Evolutionary conservation across 495 filamentous ascomycete species (phyloP).

Genomic region (Penicillium desertorum): DNA sequence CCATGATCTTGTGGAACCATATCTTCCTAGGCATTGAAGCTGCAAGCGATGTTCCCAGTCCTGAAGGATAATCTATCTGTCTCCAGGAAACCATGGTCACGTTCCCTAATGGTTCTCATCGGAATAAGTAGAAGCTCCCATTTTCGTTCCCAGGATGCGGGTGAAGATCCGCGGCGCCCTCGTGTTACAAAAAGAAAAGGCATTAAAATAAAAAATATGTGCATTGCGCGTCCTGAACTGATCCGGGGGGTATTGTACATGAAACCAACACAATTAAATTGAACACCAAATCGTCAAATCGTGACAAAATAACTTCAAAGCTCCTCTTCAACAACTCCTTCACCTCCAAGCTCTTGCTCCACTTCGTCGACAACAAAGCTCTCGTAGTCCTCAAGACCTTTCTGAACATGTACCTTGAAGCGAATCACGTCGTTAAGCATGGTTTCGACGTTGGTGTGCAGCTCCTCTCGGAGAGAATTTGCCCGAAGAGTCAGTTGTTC

Average conservation of each 20-base stretch:
- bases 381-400: slow-evolving; percentile 87
- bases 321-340: slow-evolving; percentile 35
- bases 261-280: slow-evolving; percentile 10
- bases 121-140: too few species aligned
- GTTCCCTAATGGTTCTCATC: too few species aligned
- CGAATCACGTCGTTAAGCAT: slow-evolving; percentile 97
- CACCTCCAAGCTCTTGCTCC: slow-evolving; percentile 71
- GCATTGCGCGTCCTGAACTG: slow-evolving; percentile 12
- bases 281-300: slow-evolving; percentile 12
- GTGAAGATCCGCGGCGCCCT: too few species aligned
- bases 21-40: too few species aligned
- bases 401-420: slow-evolving; percentile 97
- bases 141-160: too few species aligned
- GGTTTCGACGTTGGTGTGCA: slow-evolving; percentile 93
- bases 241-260: slow-evolving; percentile 16
- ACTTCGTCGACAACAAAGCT: slow-evolving; percentile 88
- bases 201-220: background rate
- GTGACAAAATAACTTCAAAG: slow-evolving; percentile 23
- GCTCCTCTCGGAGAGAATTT: slow-evolving; percentile 81
- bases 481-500: slow-evolving; percentile 85
- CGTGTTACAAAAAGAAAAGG: background rate
- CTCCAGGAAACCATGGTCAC: too few species aligned
- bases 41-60: too few species aligned
- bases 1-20: too few species aligned
- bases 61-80: too few species aligned